These are phyloP conservation scores for Nectriaceae sp. DNA, from an alignment of 2,329 filamentous ascomycete genomes.

Conservation along the genomic window DNA sequence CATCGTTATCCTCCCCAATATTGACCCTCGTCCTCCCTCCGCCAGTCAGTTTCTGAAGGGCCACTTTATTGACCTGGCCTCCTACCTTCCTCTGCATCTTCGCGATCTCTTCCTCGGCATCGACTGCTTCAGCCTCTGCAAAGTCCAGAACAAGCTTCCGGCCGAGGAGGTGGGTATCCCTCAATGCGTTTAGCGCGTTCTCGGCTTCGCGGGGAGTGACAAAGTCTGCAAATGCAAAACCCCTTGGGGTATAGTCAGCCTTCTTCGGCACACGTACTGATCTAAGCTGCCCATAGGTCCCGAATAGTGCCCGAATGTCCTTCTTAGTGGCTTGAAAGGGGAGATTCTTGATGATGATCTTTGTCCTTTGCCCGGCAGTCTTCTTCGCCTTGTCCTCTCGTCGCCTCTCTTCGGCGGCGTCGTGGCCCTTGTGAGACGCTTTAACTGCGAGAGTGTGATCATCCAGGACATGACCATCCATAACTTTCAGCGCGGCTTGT, in stretches of 20 bases:
- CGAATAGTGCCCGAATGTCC: constrained; percentile 82
- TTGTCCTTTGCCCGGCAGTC: constrained; percentile 73
- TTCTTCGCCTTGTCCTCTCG: constrained; percentile 85
- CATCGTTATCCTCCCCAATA: constrained; percentile 71
- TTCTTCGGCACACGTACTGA: constrained; percentile 95
- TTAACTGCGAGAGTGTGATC: constrained; percentile 84
- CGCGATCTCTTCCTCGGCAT: constrained; percentile 93
- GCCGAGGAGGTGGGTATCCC: constrained; percentile 90
- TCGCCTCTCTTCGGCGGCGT: constrained; percentile 84
- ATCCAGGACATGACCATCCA: constrained; percentile 88
- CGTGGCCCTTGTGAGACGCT: constrained; percentile 81
- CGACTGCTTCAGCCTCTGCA: constrained; percentile 82
- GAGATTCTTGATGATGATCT: constrained; percentile 97
- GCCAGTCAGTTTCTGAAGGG: constrained; percentile 83
- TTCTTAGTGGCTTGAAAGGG: constrained; percentile 95
- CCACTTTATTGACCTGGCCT: constrained; percentile 86
- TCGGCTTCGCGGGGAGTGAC: constrained; percentile 85
- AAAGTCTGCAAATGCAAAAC: constrained; percentile 97
- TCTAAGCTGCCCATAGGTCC: constrained; percentile 87
- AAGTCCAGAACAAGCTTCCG: constrained; percentile 89
- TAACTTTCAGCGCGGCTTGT: constrained; percentile 75
- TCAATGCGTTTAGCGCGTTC: constrained; percentile 87
- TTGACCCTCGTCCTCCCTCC: constrained; percentile 86
- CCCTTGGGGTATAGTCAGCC: constrained; percentile 83
- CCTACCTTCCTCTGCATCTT: constrained; percentile 97